Percentiles rank a stretch among this genome's conserved stretches.
These are phyloP conservation scores for Oryza glumipatula DNA, from an alignment of 176 grass and related monocot species.

Conservation along the genomic window DNA sequence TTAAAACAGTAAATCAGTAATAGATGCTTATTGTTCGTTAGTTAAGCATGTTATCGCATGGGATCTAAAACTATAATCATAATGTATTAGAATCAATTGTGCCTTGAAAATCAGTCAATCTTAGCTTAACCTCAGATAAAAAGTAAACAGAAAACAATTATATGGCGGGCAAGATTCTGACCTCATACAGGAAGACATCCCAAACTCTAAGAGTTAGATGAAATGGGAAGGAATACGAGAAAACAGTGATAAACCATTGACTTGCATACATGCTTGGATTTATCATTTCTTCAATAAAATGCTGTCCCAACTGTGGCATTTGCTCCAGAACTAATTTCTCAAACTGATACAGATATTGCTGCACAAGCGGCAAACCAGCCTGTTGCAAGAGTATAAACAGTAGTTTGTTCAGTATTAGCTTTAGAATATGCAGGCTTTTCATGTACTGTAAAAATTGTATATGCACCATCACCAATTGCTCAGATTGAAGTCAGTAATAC, in stretches of 20 bases:
- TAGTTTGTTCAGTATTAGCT: slow-evolving; percentile 30
- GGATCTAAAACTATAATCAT: not conserved
- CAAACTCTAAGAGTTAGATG: slow-evolving; percentile 86
- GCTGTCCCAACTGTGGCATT: slow-evolving; percentile 83
- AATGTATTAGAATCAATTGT: slow-evolving; percentile 1
- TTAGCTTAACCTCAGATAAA: not conserved
- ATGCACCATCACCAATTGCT: not conserved
- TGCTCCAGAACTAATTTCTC: slow-evolving; percentile 87
- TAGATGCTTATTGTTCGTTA: not conserved
- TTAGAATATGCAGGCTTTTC: slow-evolving; percentile 11
- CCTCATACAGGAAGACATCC: slow-evolving; percentile 98
- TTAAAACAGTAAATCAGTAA: not conserved
- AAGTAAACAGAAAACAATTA: slow-evolving; percentile 12
- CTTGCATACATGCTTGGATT: slow-evolving; percentile 98
- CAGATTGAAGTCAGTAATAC: slow-evolving; percentile 7
- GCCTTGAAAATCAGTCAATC: slow-evolving; percentile 23
- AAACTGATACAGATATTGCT: slow-evolving; percentile 86
- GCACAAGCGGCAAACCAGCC: slow-evolving; percentile 84
- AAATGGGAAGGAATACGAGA: slow-evolving; percentile 90
- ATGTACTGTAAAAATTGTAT: not conserved
- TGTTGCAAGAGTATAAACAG: slow-evolving; percentile 51
- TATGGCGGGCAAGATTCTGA: slow-evolving; percentile 43
- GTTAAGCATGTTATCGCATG: not conserved
- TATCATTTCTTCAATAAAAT: slow-evolving; percentile 96
- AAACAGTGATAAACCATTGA: slow-evolving; percentile 99